Evolutionary conservation across 352 stramenopile genomes (phyloP), one percentile per base, ranked within the genome.

Genomic region (Globisporangium viniferum): DNA sequence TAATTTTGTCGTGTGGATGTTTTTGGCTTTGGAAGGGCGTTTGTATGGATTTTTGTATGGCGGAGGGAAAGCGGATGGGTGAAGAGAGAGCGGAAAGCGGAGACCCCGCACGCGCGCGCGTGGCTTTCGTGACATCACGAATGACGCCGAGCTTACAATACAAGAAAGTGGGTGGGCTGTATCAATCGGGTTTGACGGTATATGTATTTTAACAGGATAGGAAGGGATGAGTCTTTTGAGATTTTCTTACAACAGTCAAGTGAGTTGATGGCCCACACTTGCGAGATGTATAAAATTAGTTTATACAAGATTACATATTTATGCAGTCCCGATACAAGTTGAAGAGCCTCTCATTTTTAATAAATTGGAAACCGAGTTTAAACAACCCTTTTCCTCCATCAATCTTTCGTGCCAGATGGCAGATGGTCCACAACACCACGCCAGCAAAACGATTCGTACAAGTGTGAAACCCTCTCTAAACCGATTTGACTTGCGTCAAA

Each of bases 41-140:
- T 56, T 29, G 9, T 65, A 65, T 64, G 59, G 48, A 31, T 8
- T 15, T 65, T 65, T 65, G 59, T 65, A 65, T 57, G 44, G 24
- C 4, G 31, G 24, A 7, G 22, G 31, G 41, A 31, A 20, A 27
- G n/a, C 22, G 35, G 35, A 63, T 63, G 35, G 58, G 41, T 46
- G 55, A 60, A 46, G 55, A 60, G 54, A 5, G 22, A 15, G 15
- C 33, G 15, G 12, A 6, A 29, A 29, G 12, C 10, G 15, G 54
- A 51, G 18, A 51, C 44, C 5, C 44, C 14, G 15, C 14, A 5
- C 44, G 44, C 44, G 44, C 14, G 18, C 44, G 44, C 44, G 44
- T 51, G 44, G 15, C 41, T 48, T 48, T 44, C 55, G 55, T 60
- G 55, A 60, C 55, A 60, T 60, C 55, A 60, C 7, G 18, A 22